Evolutionary conservation across 2,329 filamentous ascomycete species (phyloP), one percentile per base, ranked within the genome.

Genomic region (Aspergillus japonicus): DNA sequence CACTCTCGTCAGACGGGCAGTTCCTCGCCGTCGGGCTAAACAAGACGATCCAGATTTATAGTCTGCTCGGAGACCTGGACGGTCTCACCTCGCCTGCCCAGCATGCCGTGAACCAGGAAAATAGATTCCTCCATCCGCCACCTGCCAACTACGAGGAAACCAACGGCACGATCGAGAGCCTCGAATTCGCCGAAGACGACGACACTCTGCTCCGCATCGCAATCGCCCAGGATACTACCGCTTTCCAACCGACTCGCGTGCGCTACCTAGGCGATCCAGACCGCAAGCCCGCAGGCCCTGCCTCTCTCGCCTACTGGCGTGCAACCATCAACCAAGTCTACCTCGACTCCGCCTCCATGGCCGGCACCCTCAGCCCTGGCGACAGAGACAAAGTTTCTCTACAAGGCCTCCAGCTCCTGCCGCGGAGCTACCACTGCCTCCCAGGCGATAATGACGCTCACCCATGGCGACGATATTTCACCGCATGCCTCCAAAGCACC

Each of bases 21-120:
- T 56, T 68, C 6, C 35, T 69, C 19, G 66, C 66, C 23, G 54
- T 68, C 5, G 64, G 50, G 5, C 50, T 67, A 55, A 62, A 64
- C 14, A 62, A 56, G 31, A 63, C 62, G 2, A 61, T 68, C 35
- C 66, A 69, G 35, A 60, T 69, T n/a, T 69, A 68, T 50, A 59
- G 58, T 10, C 63, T 65, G 5, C 39, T 35, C n/a, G 49, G 44
- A 4, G 33, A 52, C 23, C 33, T 57, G 21, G 51, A 57, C n/a
- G 52, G 54, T 21, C 23, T 57, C 24, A 39, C 52, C 2, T 42
- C 51, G 16, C 65, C 64, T 3, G 66, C 58, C 4, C 64, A 68
- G 47, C 57, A 63, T 49, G 49, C 59, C 1, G 42, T 69, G 12
- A 63, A 61, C 21, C 56, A 64, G 21, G 57, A 24, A 21, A 50